Evolutionary conservation across 1,284 basidiomycete species (phyloP), one percentile per base, ranked within the genome.

Genomic region (Trichosporon sp.): DNA sequence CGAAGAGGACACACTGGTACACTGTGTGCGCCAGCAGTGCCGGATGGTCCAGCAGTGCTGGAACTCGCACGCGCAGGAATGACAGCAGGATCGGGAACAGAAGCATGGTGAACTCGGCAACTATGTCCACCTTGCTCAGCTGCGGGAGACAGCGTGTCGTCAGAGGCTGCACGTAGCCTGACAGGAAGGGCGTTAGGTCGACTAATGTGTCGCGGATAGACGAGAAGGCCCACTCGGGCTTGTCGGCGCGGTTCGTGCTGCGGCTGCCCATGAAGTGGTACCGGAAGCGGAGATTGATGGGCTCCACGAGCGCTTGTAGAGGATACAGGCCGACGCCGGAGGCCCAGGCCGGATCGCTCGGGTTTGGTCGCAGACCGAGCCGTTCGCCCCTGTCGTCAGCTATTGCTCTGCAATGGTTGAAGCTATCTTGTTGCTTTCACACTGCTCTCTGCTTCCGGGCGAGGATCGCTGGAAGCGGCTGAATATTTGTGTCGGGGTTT

Each of bases 201-300:
- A 91, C 90, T 33, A 87, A 84, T 61, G 88, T 85, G 71, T 96
- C 92, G 29, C 91, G 83, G 16, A 98, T 84, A 77, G 97, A 91
- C 2, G 91, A 89, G 72, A 99, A 90, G 72, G 91, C 97, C 92
- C 95, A 99, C 78, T 98, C 96, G 0, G 95, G 95, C 90, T 96
- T 99, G 82, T 98, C 95, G 6, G 95, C 80, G 56, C 92, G 85
- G 78, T 97, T 99, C 0, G 95, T 99, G 66, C 88, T 86, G 34
- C 92, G 84, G 13, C 86, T 83, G 0, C 90, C 87, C 68, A 97
- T 93, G 72, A 99, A 99, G 74, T 99, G 96, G 77, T 91, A 99
- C 71, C 90, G 91, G 83, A 98, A 99, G 23, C 95, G 86, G 56
- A 93, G 81, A 1, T 90, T 84, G 56, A 99, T 84, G 0, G 94